Base-by-base conservation (phyloP, 129 eudicot genomes). In the Flaveria robusta region DNA sequence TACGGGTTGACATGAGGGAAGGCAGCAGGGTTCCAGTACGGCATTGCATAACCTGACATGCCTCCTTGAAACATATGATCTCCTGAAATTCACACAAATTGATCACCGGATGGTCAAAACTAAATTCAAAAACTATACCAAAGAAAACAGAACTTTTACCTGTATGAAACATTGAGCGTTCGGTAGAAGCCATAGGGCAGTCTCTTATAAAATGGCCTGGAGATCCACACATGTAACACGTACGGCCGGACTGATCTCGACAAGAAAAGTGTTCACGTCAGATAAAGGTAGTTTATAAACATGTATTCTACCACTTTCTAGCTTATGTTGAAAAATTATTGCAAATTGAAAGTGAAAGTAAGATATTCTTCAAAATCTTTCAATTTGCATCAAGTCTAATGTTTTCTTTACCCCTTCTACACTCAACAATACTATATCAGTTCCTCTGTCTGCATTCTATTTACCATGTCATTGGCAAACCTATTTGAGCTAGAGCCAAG, bases 151-250 rank as follows among this genome's bases (percentile, higher is more conserved):
- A 34, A 15, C 20, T 65, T 4, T 34, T 82, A 89, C 96, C 92
- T 42, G 83, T 45, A 58, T 79, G 86, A 49, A 75, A 74, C 90
- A 84, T 76, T 58, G 84, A 71, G 58, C 70, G 72, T 29, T 80
- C 80, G 60, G 71, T 47, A 24, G 86, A 60, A 72, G 86, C 82
- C 66, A 77, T 65, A 29, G 96, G 92, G 70, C 98, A 93, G 68
- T 93, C 89, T 85, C 96, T 82, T 74, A 93, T 81, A 65, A 93
- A 84, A 87, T 93, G 98, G 75, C 78, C 87, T 1, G 97, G 96
- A 78, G 93, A 91, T 65, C 91, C 96, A 84, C 97, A 93, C 83
- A 42, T 85, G 81, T 85, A 93, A 80, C 98, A 93, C 18, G 87
- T 88, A 39, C 92, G 97, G 27, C 52, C 83, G 9, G 15, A 87